Percentiles rank a stretch among this genome's conserved stretches.
Conservation (phyloP, 108 stramenopile genomes). For the Cylindrotheca closterium region DNA sequence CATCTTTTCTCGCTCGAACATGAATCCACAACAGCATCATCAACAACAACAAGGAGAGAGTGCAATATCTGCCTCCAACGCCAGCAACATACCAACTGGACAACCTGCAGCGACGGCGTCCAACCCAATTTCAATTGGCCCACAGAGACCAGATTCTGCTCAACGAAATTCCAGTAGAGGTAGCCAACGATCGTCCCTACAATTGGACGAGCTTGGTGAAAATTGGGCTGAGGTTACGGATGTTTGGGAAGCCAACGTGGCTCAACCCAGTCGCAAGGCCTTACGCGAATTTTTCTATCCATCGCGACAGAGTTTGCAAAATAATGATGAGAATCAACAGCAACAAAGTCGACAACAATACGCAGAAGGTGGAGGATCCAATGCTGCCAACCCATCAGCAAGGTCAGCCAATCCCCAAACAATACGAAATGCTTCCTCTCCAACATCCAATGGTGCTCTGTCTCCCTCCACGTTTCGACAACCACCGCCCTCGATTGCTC, state of each 20-base stretch:
- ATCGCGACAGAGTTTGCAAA: neutral
- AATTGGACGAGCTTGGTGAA: neutral
- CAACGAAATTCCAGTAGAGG: too few species aligned
- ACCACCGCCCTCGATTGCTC: neutral
- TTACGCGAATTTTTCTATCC: conserved; percentile 52
- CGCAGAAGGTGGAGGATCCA: neutral
- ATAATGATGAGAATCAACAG: neutral
- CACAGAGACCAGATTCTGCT: too few species aligned
- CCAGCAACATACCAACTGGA: too few species aligned
- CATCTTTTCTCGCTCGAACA: too few species aligned
- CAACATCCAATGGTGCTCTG: neutral
- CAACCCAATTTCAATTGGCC: too few species aligned
- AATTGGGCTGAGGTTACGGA: conserved; percentile 12
- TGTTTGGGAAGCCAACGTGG: conserved; percentile 23
- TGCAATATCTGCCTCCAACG: too few species aligned
- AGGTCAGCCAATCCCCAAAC: too few species aligned
- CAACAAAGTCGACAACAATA: neutral
- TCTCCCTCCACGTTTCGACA: neutral
- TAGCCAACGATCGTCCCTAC: neutral
- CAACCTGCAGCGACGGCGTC: too few species aligned
- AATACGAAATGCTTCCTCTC: neutral
- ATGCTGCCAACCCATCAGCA: conserved; percentile 5
- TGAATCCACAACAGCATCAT: too few species aligned
- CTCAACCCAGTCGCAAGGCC: conserved; percentile 31
- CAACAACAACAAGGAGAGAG: too few species aligned